phyloP scores from a whole-genome alignment of 2,329 filamentous ascomycete species.

The Cercospora nicotianae region DNA sequence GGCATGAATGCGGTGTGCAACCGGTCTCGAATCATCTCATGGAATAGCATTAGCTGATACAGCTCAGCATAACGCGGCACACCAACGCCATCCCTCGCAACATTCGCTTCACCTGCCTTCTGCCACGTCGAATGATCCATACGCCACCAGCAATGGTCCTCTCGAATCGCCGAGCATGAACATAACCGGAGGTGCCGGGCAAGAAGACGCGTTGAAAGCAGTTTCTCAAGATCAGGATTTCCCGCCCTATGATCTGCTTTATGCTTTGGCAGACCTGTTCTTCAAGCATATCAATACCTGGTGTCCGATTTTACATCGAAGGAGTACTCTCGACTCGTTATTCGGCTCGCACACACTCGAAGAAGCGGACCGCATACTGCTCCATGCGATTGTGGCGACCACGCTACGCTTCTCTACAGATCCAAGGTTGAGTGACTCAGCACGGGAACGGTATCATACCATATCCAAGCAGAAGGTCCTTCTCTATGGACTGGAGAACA shows the following conservation, averaged over 20 bases:
- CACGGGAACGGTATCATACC: constrained; percentile 72
- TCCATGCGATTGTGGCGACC: constrained; percentile 87
- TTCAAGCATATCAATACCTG: constrained; percentile 66
- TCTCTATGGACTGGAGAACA: constrained; percentile 84
- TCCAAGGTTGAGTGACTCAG: constrained; percentile 68
- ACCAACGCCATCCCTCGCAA: constrained; percentile 28
- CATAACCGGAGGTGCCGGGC: constrained; percentile 42
- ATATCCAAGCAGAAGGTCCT: constrained; percentile 83
- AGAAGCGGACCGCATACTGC: constrained; percentile 76
- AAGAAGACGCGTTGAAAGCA: constrained; percentile 26
- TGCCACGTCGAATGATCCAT: constrained; percentile 29
- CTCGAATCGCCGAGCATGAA: constrained; percentile 61
- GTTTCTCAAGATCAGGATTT: constrained; percentile 50
- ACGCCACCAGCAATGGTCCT: constrained; percentile 42
- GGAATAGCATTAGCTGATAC: constrained; percentile 12
- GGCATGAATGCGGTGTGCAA: constrained; percentile 5
- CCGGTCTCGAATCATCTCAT: background rate
- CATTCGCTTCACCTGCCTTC: constrained; percentile 24
- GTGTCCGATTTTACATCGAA: constrained; percentile 86
- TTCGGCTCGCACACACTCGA: constrained; percentile 76
- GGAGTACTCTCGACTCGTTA: constrained; percentile 73
- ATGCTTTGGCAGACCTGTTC: constrained; percentile 61
- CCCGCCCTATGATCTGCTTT: constrained; percentile 61
- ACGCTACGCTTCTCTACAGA: constrained; percentile 83
- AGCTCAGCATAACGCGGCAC: constrained; percentile 13